These are phyloP conservation scores for Hirsutella minnesotensis DNA, from an alignment of 2,329 filamentous ascomycete species.

Conservation along the genomic window DNA sequence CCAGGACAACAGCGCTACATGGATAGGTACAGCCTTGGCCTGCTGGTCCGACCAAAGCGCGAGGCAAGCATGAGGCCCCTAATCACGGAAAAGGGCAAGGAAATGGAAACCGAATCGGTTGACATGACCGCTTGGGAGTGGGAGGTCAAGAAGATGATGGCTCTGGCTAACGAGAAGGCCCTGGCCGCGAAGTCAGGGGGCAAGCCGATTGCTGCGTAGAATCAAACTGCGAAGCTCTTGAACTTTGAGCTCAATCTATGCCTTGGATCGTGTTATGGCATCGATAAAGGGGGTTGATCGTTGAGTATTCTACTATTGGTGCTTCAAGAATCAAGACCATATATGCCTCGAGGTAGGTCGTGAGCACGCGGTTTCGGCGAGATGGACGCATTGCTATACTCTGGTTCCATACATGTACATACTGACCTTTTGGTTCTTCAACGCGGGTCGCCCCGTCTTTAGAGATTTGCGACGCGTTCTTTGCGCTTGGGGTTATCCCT, in stretches of 20 bases:
- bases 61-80: not conserved
- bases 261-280: too few relatives aligned
- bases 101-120: not conserved
- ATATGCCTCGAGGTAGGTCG: too few relatives aligned
- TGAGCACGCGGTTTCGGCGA: not conserved
- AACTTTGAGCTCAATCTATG: too few relatives aligned
- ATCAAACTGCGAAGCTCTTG: not conserved
- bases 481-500: not conserved
- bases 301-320: too few relatives aligned
- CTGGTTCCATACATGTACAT: not conserved
- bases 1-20: conserved; percentile 1
- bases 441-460: too few relatives aligned
- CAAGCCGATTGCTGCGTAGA: not conserved
- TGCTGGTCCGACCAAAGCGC: not conserved
- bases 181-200: not conserved
- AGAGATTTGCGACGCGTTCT: not conserved
- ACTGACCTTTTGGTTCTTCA: too few relatives aligned
- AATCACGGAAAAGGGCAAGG: not conserved
- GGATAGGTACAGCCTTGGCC: not conserved
- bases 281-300: too few relatives aligned
- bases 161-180: not conserved
- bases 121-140: not conserved
- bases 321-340: too few relatives aligned
- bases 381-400: not conserved
- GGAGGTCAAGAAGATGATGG: not conserved